A percentile compares a stretch with the other conserved stretches of the same genome.
These are phyloP conservation scores for Leccinum subrobustum DNA, from an alignment of 1,284 basidiomycete species.

Conservation along the genomic window DNA sequence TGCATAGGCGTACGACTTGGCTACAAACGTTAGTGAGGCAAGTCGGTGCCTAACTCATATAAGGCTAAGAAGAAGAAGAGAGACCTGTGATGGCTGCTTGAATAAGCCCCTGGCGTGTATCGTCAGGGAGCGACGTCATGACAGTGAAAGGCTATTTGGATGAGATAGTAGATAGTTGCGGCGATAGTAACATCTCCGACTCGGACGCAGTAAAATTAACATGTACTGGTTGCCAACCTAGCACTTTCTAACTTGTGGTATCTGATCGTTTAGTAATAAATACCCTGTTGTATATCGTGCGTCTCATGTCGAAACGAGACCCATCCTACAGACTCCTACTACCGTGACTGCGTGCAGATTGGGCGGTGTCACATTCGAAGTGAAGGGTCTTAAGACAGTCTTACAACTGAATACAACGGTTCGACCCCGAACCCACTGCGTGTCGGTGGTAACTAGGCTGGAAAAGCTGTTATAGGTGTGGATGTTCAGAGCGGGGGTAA, in stretches of 20 bases:
- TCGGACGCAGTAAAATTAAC: background rate
- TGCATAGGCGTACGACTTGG: slow-evolving; percentile 58
- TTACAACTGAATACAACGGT: slow-evolving; percentile 19
- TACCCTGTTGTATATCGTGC: background rate
- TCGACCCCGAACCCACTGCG: background rate
- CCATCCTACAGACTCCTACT: slow-evolving; percentile 55
- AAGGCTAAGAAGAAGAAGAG: background rate
- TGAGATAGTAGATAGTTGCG: background rate
- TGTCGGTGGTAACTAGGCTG: slow-evolving; percentile 6
- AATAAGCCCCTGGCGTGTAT: background rate
- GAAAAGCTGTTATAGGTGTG: slow-evolving; percentile 18
- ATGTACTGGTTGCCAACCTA: background rate
- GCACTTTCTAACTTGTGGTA: slow-evolving; percentile 4
- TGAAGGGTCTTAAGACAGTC: slow-evolving; percentile 8
- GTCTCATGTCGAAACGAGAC: slow-evolving; percentile 45
- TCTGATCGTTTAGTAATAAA: background rate
- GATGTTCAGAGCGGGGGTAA: slow-evolving; percentile 10
- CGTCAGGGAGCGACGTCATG: background rate
- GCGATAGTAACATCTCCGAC: background rate
- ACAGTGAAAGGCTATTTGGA: background rate
- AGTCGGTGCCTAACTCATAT: background rate
- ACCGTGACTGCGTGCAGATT: slow-evolving; percentile 53
- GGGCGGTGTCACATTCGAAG: slow-evolving; percentile 31
- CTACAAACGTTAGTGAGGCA: slow-evolving; percentile 43
- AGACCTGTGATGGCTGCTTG: background rate